Evolutionary conservation across 129 eudicot species (phyloP).

Genomic region (Artemisia annua): DNA sequence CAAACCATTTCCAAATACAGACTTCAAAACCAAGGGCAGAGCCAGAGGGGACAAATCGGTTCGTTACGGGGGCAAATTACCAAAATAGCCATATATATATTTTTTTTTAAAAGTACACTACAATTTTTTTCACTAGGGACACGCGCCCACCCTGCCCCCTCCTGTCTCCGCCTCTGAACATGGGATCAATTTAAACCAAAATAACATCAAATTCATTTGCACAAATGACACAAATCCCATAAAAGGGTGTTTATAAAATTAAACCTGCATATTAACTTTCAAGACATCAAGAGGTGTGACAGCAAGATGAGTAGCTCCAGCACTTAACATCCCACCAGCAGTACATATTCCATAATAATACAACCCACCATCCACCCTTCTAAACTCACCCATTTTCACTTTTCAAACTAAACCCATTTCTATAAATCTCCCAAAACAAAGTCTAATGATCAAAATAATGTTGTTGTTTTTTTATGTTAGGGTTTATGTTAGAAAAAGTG

Average conservation of each 20-base stretch:
- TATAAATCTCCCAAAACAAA: neutral
- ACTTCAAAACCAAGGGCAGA: too few relatives aligned
- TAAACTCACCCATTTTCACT: slow-evolving; percentile 20
- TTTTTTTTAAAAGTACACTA: too few relatives aligned
- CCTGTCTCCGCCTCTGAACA: neutral
- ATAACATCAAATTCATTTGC: neutral
- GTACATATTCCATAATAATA: slow-evolving; percentile 83
- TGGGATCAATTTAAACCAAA: slow-evolving; percentile 2
- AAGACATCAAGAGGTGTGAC: slow-evolving; percentile 94
- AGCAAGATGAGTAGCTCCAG: slow-evolving; percentile 93
- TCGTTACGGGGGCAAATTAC: too few relatives aligned
- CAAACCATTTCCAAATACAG: neutral
- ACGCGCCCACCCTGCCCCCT: too few relatives aligned
- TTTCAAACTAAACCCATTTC: slow-evolving; percentile 25
- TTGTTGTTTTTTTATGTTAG: neutral
- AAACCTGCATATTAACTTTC: slow-evolving; percentile 95
- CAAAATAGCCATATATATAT: too few relatives aligned
- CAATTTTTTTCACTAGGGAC: too few relatives aligned
- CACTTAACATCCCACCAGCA: slow-evolving; percentile 89
- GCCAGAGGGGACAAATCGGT: too few relatives aligned
- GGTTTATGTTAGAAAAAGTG: slow-evolving; percentile 20
- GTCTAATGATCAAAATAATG: neutral
- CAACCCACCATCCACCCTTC: slow-evolving; percentile 45
- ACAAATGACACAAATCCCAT: neutral
- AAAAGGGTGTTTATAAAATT: neutral